phyloP scores from a whole-genome alignment of 768 basidiomycete species.

The Mycena venus region DNA sequence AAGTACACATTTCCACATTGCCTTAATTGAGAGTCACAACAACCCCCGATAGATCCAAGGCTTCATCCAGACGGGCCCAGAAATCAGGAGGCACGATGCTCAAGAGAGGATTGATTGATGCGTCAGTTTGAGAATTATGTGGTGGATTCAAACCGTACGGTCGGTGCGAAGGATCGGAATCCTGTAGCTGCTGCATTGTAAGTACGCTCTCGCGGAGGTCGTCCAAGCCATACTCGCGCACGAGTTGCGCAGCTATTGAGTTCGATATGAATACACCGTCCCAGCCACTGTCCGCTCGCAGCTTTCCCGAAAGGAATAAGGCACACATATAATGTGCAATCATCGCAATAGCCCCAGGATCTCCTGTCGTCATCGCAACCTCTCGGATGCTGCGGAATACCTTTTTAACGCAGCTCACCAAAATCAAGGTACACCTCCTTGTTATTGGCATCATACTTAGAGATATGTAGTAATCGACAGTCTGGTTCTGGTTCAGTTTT shows the following conservation, averaged over 20 bases:
- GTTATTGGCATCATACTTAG: not conserved
- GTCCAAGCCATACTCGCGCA: not conserved
- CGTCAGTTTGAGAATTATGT: not conserved
- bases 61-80: not conserved
- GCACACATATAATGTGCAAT: conserved; percentile 1
- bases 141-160: not conserved
- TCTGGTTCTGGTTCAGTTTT: not conserved
- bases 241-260: not conserved
- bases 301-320: too few relatives aligned
- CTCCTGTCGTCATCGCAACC: conserved; percentile 8
- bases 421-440: not conserved
- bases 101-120: not conserved
- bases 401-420: not conserved
- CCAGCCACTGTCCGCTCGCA: not conserved
- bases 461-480: not conserved
- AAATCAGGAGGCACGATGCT: not conserved
- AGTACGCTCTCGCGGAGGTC: not conserved
- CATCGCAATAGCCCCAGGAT: not conserved
- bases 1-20: too few relatives aligned
- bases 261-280: too few relatives aligned
- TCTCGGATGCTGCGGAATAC: not conserved
- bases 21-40: not conserved
- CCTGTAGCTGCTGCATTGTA: not conserved
- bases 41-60: not conserved
- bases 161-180: not conserved